These are phyloP conservation scores for Microdochium trichocladiopsis DNA, from an alignment of 2,329 filamentous ascomycete species.

Conservation along the genomic window DNA sequence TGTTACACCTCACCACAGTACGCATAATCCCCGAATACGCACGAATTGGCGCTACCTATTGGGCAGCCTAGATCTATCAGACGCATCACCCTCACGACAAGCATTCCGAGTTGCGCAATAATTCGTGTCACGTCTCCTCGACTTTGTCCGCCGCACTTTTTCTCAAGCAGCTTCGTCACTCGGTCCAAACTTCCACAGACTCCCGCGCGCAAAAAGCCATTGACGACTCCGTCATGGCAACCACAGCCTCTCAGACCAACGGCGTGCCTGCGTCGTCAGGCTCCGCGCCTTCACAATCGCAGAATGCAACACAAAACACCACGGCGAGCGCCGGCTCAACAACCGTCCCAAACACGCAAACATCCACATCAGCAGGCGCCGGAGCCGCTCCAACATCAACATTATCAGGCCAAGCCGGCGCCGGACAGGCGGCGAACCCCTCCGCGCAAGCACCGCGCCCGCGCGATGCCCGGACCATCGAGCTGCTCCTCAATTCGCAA, in stretches of 20 bases:
- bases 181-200: background rate
- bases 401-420: background rate
- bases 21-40: too few relatives aligned
- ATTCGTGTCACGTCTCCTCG: too few relatives aligned
- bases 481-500: conserved; percentile 71
- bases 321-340: conserved; percentile 20
- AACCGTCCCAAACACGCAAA: conserved; percentile 18
- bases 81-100: too few relatives aligned
- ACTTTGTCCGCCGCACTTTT: too few relatives aligned
- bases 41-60: too few relatives aligned
- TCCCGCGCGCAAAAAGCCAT: background rate
- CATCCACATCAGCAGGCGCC: conserved; percentile 10
- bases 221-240: conserved; percentile 17
- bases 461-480: conserved; percentile 72
- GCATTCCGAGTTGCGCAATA: too few relatives aligned
- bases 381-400: conserved; percentile 1
- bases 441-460: conserved; percentile 46
- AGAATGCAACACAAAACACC: conserved; percentile 15
- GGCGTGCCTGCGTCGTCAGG: conserved; percentile 36
- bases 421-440: conserved; percentile 1
- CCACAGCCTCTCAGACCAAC: conserved; percentile 42
- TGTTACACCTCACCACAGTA: too few relatives aligned
- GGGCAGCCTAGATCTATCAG: too few relatives aligned
- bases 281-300: conserved; percentile 19
- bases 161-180: too few relatives aligned